phyloP scores from a whole-genome alignment of 176 grass and related monocot species.

The Metroxylon sagu region DNA sequence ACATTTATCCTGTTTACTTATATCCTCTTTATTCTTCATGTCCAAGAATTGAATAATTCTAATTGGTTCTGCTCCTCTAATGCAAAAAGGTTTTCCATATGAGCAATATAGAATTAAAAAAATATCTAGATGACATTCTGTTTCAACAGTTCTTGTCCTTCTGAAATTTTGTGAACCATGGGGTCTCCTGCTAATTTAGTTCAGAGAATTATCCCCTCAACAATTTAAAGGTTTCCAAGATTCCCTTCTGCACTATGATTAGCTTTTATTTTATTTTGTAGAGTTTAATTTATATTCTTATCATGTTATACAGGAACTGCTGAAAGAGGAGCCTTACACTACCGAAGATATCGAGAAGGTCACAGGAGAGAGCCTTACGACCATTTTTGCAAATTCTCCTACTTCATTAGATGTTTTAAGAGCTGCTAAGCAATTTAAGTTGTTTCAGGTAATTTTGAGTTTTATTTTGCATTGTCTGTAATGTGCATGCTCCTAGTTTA shows the following conservation, averaged over 20 bases:
- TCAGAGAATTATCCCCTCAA: too few relatives aligned
- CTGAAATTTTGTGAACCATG: too few relatives aligned
- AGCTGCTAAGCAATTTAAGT: constrained; percentile 74
- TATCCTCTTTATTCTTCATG: too few relatives aligned
- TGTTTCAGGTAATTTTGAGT: constrained; percentile 59
- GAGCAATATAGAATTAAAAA: too few relatives aligned
- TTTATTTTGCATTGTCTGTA: neutral
- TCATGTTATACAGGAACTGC: constrained; percentile 34
- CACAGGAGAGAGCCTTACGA: constrained; percentile 40
- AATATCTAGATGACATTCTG: too few relatives aligned
- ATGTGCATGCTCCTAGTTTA: neutral
- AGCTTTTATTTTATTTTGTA: neutral
- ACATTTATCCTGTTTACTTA: too few relatives aligned
- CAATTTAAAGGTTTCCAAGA: too few relatives aligned
- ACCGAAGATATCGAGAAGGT: constrained; percentile 73
- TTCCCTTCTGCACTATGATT: neutral
- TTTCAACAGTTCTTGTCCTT: too few relatives aligned
- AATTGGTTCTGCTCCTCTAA: too few relatives aligned
- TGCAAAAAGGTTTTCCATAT: too few relatives aligned
- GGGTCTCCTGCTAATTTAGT: too few relatives aligned
- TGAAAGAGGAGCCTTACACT: constrained; percentile 77
- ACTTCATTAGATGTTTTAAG: constrained; percentile 79
- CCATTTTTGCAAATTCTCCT: constrained; percentile 62
- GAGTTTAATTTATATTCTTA: constrained; percentile 18
- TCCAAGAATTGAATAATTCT: too few relatives aligned